Conservation (phyloP, 208 protist genomes). For the Trypanosoma platydactyli region DNA sequence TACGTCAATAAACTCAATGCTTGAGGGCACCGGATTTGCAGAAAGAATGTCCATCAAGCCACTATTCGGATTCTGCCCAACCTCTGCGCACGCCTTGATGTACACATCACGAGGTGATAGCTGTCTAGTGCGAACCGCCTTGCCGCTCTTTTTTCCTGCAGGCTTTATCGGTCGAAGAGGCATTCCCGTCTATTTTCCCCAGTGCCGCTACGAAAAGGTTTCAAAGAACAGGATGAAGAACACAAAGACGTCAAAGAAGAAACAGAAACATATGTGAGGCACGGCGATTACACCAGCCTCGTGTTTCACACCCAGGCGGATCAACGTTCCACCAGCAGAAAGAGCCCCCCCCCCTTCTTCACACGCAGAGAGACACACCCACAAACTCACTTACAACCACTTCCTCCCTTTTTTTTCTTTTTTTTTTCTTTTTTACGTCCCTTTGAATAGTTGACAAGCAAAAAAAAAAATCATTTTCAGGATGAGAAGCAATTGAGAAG, state of each 20-base stretch:
- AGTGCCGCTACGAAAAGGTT: neutral
- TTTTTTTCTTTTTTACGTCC: neutral
- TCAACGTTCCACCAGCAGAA: neutral
- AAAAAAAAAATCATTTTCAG: too few relatives aligned
- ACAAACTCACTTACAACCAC: neutral
- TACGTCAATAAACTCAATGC: slow-evolving; percentile 60
- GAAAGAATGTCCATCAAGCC: slow-evolving; percentile 60
- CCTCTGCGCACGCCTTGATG: slow-evolving; percentile 68
- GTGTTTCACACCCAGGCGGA: neutral
- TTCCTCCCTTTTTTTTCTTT: slow-evolving; percentile 3
- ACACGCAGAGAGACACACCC: neutral
- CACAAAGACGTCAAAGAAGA: slow-evolving; percentile 26
- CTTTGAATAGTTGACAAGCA: too few relatives aligned
- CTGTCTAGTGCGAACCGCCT: slow-evolving; percentile 18
- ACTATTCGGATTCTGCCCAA: slow-evolving; percentile 73
- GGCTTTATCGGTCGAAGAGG: slow-evolving; percentile 24
- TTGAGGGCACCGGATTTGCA: slow-evolving; percentile 38
- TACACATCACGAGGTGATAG: slow-evolving; percentile 72
- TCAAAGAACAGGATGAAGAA: slow-evolving; percentile 1
- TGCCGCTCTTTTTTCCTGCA: slow-evolving; percentile 28
- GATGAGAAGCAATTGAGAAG: too few relatives aligned
- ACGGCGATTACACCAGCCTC: neutral
- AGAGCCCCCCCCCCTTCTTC: neutral
- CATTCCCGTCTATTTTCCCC: slow-evolving; percentile 10
- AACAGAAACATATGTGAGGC: neutral